Evolutionary conservation across 164 flowering plant genomes (phyloP).

Genomic region (Chimonanthus salicifolius): DNA sequence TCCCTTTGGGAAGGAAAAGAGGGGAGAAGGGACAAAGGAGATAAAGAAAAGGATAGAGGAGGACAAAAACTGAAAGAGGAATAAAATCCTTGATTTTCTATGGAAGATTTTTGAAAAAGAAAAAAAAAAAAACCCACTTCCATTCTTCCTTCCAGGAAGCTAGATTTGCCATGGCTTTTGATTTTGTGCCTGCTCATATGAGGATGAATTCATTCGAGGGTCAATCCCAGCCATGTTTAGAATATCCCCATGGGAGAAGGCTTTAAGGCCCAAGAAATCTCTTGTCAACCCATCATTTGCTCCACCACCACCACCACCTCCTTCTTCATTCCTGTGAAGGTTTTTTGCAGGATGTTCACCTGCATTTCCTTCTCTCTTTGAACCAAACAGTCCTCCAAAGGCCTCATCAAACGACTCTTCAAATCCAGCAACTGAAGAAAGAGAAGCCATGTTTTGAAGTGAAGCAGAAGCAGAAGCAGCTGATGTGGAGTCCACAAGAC

Average conservation of each 20-base stretch:
- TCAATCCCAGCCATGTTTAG: conserved; percentile 52
- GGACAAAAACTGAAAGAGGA: not conserved
- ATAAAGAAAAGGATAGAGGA: not conserved
- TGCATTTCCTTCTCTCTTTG: conserved; percentile 20
- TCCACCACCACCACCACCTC: conserved; percentile 12
- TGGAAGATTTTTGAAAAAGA: not conserved
- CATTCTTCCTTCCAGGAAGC: conserved; percentile 9
- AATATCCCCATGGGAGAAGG: conserved; percentile 61
- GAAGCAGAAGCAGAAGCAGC: conserved; percentile 15
- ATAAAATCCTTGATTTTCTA: conserved; percentile 1
- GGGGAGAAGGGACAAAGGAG: not conserved
- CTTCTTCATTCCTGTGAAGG: conserved; percentile 12
- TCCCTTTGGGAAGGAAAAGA: conserved; percentile 7
- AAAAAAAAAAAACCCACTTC: not conserved
- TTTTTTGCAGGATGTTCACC: conserved; percentile 8
- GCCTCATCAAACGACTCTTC: conserved; percentile 37
- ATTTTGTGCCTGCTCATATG: conserved; percentile 31
- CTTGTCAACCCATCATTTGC: conserved; percentile 62
- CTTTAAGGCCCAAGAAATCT: conserved; percentile 77
- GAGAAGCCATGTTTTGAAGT: conserved; percentile 39
- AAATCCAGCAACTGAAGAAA: conserved; percentile 31
- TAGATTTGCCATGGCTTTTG: conserved; percentile 67
- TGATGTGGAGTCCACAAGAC: conserved; percentile 21
- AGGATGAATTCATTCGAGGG: conserved; percentile 35
- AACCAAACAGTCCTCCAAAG: conserved; percentile 31